A percentile compares a stretch with the other conserved stretches of the same genome.
These are phyloP conservation scores for Alternaria atra DNA, from an alignment of 2,329 filamentous ascomycete genomes.

Conservation along the genomic window DNA sequence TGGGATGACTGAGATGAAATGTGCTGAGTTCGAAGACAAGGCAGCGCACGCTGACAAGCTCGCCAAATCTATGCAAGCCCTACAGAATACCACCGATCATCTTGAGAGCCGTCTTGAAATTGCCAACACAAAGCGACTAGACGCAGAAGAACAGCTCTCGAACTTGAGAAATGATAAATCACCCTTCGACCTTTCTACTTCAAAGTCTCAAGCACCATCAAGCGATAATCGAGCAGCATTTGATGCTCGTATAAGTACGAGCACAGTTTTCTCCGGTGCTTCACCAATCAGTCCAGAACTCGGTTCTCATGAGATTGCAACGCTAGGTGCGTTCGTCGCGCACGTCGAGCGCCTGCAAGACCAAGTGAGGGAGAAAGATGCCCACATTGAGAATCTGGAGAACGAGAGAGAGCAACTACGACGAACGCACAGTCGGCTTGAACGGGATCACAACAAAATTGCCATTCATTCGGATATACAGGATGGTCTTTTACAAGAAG, in stretches of 20 bases:
- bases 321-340: constrained; percentile 34
- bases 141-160: constrained; percentile 51
- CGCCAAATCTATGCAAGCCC: constrained; percentile 36
- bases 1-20: constrained; percentile 44
- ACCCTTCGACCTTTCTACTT: constrained; percentile 34
- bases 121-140: constrained; percentile 54
- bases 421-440: constrained; percentile 28
- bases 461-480: constrained; percentile 42
- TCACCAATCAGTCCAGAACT: constrained; percentile 25
- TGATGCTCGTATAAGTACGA: constrained; percentile 37
- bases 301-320: constrained; percentile 33
- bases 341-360: constrained; percentile 47
- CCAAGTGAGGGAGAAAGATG: constrained; percentile 43
- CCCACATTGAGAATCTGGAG: constrained; percentile 34
- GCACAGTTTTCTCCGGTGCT: constrained; percentile 40
- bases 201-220: constrained; percentile 16
- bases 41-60: constrained; percentile 37
- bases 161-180: constrained; percentile 40
- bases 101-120: constrained; percentile 52
- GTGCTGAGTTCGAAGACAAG: constrained; percentile 41
- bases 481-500: constrained; percentile 37
- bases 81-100: constrained; percentile 51
- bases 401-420: constrained; percentile 29
- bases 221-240: constrained; percentile 5
- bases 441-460: constrained; percentile 34